Evolutionary conservation across 371 early-diverging fungal species (phyloP), one percentile per base, ranked within the genome.

Genomic region (Nematocida displodere): DNA sequence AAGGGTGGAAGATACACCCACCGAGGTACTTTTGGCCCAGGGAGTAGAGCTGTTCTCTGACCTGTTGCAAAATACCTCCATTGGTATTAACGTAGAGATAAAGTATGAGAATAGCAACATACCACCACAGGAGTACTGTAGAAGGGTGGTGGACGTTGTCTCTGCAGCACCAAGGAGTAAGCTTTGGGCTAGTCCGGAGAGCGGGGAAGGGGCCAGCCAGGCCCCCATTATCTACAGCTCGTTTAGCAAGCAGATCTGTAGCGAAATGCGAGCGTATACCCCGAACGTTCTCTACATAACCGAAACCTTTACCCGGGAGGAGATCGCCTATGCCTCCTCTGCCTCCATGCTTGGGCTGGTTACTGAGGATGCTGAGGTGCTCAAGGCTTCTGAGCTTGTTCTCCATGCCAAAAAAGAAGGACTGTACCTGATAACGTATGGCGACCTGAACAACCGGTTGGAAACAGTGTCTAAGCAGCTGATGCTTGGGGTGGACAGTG

Each of bases 71-170:
- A 20, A 22, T 8, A 61, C 75, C n/a, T 24, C 17, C 13, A 52
- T 71, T 24, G 61, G 37, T 28, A 26, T 71, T 17, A 71, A 71
- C 42, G 33, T 71, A 22, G 75, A 71, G 36, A 50, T 71, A 2
- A 71, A 71, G 44, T 71, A 62, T 31, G 75, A 61, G 26, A 2
- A 47, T 15, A 50, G 61, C 22, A 39, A n/a, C 1, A 29, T 47
- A 1, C 28, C 52, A 7, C 52, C 20, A 29, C 44, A 37, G 3
- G 1, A 58, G n/a, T 71, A 62, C 61, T 56, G 59, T 33, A 24
- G n/a, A 2, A 26, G 37, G 0, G 26, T 49, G 7, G 15, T 71
- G 1, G 13, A 33, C 5, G 2, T 11, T 11, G 42, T 61, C 4
- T 17, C 24, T 31, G 33, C 0, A 26, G 46, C 5, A 29, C n/a